Percentiles rank a stretch among this genome's conserved stretches.
Conservation (phyloP, 106 monocot genomes). For the Xerophyta viscosa region DNA sequence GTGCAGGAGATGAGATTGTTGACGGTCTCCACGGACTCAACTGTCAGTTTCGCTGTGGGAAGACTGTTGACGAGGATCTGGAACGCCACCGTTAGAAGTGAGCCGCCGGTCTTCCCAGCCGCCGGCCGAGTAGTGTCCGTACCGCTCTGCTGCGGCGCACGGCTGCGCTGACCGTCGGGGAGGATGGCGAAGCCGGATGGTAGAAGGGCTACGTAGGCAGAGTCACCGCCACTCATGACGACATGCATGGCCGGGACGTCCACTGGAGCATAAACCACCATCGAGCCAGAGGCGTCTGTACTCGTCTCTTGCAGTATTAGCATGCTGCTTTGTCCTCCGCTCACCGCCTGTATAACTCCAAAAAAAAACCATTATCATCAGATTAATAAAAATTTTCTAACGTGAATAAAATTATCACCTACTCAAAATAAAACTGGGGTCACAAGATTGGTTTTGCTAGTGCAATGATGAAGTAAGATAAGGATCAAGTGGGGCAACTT, state of each 20-base stretch:
- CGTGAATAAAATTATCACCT: too few species aligned
- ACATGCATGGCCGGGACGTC: conserved; percentile 83
- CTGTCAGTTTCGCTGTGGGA: conserved; percentile 61
- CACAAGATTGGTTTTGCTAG: too few species aligned
- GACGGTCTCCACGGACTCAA: conserved; percentile 80
- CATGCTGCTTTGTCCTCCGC: conserved; percentile 57
- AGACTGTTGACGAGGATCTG: conserved; percentile 88
- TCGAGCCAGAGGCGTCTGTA: conserved; percentile 65
- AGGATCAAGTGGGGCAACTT: neutral
- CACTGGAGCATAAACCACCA: conserved; percentile 84
- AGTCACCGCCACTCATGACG: conserved; percentile 85
- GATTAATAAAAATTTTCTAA: too few species aligned
- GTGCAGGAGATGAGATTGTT: conserved; percentile 82
- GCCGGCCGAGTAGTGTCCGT: neutral
- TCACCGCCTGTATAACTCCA: conserved; percentile 30
- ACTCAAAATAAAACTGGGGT: too few species aligned
- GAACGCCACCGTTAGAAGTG: conserved; percentile 76
- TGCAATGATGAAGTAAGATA: neutral
- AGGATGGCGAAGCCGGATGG: conserved; percentile 74
- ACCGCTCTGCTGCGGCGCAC: too few species aligned
- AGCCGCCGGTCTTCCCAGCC: conserved; percentile 13
- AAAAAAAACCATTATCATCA: neutral
- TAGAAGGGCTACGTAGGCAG: conserved; percentile 67
- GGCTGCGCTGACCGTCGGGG: conserved; percentile 29
- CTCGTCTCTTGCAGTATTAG: conserved; percentile 85